A percentile compares a stretch with the other conserved stretches of the same genome.
Conservation (phyloP, 306 rosid genomes). For the Quercus rubra region DNA sequence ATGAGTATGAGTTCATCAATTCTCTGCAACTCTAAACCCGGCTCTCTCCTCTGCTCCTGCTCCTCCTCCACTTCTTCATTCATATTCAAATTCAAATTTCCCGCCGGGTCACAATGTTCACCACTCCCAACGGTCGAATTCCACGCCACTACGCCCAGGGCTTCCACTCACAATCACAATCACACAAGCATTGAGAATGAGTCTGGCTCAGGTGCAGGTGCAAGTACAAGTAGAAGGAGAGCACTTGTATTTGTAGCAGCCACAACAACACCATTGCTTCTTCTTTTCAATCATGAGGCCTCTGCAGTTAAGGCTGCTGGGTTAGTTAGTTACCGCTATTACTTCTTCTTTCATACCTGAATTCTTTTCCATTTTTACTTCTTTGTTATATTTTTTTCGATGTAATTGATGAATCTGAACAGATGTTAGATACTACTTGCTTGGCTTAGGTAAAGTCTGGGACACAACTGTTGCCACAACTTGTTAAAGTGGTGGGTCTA, state of each 20-base stretch:
- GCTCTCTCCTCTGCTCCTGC: slow-evolving; percentile 27
- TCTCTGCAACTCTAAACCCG: slow-evolving; percentile 9
- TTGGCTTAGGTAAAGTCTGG: background rate
- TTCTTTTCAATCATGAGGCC: slow-evolving; percentile 32
- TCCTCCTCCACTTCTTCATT: slow-evolving; percentile 15
- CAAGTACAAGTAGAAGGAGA: slow-evolving; percentile 34
- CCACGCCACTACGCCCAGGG: slow-evolving; percentile 24
- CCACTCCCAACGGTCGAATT: slow-evolving; percentile 31
- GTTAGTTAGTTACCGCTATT: slow-evolving; percentile 34
- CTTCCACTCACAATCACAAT: background rate
- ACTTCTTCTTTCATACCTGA: background rate
- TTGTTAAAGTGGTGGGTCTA: too few relatives aligned
- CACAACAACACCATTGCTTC: slow-evolving; percentile 58
- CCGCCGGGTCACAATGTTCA: slow-evolving; percentile 41
- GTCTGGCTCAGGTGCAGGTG: slow-evolving; percentile 14
- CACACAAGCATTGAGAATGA: slow-evolving; percentile 6
- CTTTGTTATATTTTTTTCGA: background rate
- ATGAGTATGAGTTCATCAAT: slow-evolving; percentile 31
- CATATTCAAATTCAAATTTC: slow-evolving; percentile 21
- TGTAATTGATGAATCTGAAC: background rate
- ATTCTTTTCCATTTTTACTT: background rate
- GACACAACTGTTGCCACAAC: too few relatives aligned
- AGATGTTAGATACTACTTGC: background rate
- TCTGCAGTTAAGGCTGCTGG: slow-evolving; percentile 41
- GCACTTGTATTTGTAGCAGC: slow-evolving; percentile 48